Evolutionary conservation across 2,329 filamentous ascomycete genomes (phyloP).

Genomic region (Dothistroma septosporum): DNA sequence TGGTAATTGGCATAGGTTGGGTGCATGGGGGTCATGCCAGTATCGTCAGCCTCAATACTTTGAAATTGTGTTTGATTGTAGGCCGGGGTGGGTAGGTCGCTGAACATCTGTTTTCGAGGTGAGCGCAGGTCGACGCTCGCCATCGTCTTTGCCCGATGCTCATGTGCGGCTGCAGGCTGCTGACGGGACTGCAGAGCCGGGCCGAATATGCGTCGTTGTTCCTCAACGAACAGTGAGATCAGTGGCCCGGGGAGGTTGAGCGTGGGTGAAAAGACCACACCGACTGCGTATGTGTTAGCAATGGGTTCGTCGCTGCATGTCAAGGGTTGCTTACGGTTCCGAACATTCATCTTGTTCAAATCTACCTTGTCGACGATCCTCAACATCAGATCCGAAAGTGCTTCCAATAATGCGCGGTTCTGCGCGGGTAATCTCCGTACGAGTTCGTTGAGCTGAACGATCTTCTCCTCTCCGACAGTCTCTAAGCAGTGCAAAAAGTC

Average conservation of each 20-base stretch:
- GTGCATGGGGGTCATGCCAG: conserved; percentile 33
- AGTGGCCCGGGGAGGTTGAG: conserved; percentile 93
- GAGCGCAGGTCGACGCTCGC: conserved; percentile 56
- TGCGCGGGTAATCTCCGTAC: conserved; percentile 74
- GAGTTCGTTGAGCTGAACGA: conserved; percentile 74
- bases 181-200: conserved; percentile 56
- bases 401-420: conserved; percentile 77
- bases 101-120: conserved; percentile 62
- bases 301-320: not conserved
- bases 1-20: conserved; percentile 31
- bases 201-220: conserved; percentile 82
- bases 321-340: conserved; percentile 56
- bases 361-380: conserved; percentile 86
- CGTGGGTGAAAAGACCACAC: conserved; percentile 96
- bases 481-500: conserved; percentile 73
- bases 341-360: conserved; percentile 95
- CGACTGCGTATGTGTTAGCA: conserved; percentile 51
- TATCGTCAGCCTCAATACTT: conserved; percentile 22
- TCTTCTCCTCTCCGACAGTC: conserved; percentile 68
- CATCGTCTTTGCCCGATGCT: conserved; percentile 13
- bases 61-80: conserved; percentile 53
- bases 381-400: conserved; percentile 82
- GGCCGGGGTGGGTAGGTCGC: conserved; percentile 60
- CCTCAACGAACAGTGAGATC: conserved; percentile 88
- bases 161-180: conserved; percentile 31